Percentiles rank a stretch among this genome's conserved stretches.
These are phyloP conservation scores for Fusarium xylarioides DNA, from an alignment of 2,329 filamentous ascomycete genomes.

Conservation along the genomic window DNA sequence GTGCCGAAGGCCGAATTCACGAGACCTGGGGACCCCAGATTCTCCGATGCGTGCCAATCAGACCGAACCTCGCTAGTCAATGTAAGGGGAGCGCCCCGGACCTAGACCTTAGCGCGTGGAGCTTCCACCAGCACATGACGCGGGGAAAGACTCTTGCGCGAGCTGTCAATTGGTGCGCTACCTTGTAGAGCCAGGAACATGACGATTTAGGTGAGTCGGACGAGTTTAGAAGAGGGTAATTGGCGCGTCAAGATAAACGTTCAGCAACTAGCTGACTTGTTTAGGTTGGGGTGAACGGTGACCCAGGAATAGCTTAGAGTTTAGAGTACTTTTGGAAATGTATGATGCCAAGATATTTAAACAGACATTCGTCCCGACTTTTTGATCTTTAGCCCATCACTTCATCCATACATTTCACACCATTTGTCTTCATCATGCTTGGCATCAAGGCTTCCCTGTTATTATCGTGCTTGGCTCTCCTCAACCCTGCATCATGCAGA, in stretches of 20 bases:
- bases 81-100: background rate
- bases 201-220: background rate
- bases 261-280: background rate
- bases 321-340: background rate
- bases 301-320: background rate
- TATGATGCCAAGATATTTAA: background rate
- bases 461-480: background rate
- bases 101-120: background rate
- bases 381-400: background rate
- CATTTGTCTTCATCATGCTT: background rate
- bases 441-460: slow-evolving; percentile 10
- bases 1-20: background rate
- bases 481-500: background rate
- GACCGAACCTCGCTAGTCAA: background rate
- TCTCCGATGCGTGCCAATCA: background rate
- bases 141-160: background rate
- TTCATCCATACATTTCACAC: background rate
- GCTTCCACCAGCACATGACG: background rate
- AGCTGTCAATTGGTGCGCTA: background rate
- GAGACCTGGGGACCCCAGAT: background rate
- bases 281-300: background rate
- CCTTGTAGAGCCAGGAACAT: background rate
- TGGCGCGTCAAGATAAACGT: background rate
- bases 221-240: background rate
- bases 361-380: background rate